A percentile compares a stretch with the other conserved stretches of the same genome.
These are phyloP conservation scores for Plasmodium gonderi DNA, from an alignment of 169 alveolate species.

Conservation along the genomic window DNA sequence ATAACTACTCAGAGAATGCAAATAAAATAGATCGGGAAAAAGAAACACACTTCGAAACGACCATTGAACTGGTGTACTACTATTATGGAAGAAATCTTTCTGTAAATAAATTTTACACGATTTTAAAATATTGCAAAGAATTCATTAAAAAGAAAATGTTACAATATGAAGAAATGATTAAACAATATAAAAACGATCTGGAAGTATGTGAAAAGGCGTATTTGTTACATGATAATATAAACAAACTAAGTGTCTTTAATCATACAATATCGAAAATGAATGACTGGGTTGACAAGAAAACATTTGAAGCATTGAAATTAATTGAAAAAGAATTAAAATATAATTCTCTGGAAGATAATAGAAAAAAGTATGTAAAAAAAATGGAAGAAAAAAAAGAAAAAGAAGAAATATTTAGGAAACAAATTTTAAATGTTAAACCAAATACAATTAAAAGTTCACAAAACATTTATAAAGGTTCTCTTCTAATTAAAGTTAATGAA, in stretches of 20 bases:
- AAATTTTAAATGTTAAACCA: conserved; percentile 74
- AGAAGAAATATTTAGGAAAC: conserved; percentile 69
- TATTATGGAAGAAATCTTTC: conserved; percentile 23
- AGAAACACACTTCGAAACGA: conserved; percentile 49
- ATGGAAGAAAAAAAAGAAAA: conserved; percentile 56
- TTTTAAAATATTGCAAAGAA: conserved; percentile 57
- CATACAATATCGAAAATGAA: conserved; percentile 65
- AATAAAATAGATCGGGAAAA: background rate
- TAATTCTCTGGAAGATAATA: conserved; percentile 70
- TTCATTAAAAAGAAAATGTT: conserved; percentile 48
- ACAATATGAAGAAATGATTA: conserved; percentile 62
- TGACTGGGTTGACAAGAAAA: conserved; percentile 71
- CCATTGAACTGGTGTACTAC: conserved; percentile 59
- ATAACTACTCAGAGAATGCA: background rate
- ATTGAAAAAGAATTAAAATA: conserved; percentile 72
- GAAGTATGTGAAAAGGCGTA: conserved; percentile 55
- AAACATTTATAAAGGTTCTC: conserved; percentile 79
- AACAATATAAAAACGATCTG: conserved; percentile 35
- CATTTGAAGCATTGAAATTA: conserved; percentile 61
- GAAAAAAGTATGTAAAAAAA: conserved; percentile 64
- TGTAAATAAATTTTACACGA: conserved; percentile 57
- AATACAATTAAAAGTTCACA: conserved; percentile 72
- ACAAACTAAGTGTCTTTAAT: conserved; percentile 51
- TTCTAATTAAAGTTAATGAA: conserved; percentile 75
- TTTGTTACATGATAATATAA: conserved; percentile 37